Evolutionary conservation across 768 basidiomycete species (phyloP).

Genomic region (Mrakia frigida): DNA sequence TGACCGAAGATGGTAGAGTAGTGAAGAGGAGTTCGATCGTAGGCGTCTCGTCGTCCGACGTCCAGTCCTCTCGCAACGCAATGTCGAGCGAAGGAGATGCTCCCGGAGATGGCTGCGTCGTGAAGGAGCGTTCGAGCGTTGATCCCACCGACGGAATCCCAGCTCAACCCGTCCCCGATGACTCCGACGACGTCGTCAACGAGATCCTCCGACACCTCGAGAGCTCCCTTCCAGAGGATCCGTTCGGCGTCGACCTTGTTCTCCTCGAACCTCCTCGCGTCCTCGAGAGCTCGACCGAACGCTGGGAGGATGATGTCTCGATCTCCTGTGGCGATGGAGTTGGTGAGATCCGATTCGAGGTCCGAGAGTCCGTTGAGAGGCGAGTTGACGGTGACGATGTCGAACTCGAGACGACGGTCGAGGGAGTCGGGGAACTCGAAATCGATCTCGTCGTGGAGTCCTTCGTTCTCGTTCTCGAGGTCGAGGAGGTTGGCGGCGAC

Average conservation of each 20-base stretch:
- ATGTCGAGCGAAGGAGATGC: constrained; percentile 63
- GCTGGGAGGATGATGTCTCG: constrained; percentile 57
- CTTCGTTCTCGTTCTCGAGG: constrained; percentile 58
- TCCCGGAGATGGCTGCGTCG: constrained; percentile 82
- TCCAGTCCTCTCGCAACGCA: constrained; percentile 67
- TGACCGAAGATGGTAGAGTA: constrained; percentile 95
- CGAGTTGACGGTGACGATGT: constrained; percentile 19
- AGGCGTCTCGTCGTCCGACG: constrained; percentile 73
- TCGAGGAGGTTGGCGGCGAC: constrained; percentile 77
- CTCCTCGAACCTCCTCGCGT: constrained; percentile 33
- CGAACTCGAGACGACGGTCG: constrained; percentile 36
- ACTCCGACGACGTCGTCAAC: constrained; percentile 69
- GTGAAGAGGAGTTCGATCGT: constrained; percentile 88
- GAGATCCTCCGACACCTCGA: constrained; percentile 54
- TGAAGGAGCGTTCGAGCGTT: constrained; percentile 91
- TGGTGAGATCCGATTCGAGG: constrained; percentile 78
- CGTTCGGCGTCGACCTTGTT: constrained; percentile 53
- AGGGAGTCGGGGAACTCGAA: constrained; percentile 28
- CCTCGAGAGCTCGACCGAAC: constrained; percentile 49
- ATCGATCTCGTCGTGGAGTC: constrained; percentile 35
- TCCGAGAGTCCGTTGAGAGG: constrained; percentile 67
- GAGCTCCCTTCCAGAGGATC: constrained; percentile 89
- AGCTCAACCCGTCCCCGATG: constrained; percentile 48
- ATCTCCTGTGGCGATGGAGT: constrained; percentile 64
- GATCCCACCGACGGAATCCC: constrained; percentile 89